Conservation (phyloP, 2,329 filamentous ascomycete genomes). For the Colletotrichum sp. region DNA sequence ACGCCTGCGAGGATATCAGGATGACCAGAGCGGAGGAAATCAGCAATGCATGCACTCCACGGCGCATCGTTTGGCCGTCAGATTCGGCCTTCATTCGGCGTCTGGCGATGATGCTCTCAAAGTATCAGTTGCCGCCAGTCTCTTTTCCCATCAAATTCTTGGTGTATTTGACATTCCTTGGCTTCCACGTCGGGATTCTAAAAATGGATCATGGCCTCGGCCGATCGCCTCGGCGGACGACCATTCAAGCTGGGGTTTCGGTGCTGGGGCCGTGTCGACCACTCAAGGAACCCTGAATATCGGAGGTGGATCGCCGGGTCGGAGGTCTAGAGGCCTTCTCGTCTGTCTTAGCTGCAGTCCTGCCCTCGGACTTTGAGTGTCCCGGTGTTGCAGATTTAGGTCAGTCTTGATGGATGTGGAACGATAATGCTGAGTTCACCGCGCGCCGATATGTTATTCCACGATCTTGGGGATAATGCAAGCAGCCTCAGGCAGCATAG, state of each 20-base stretch:
- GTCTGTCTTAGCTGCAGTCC: neutral
- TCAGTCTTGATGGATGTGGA: neutral
- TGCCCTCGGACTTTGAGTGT: neutral
- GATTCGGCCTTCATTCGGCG: neutral
- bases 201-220: neutral
- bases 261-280: neutral
- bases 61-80: neutral
- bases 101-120: slow-evolving; percentile 2
- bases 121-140: slow-evolving; percentile 9
- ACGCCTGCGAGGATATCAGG: neutral
- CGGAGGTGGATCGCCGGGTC: neutral
- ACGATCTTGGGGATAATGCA: neutral
- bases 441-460: neutral
- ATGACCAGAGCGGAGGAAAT: neutral
- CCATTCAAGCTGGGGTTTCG: neutral
- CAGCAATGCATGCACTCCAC: neutral
- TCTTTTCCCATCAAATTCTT: neutral
- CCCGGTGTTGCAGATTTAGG: neutral
- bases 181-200: neutral
- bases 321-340: neutral
- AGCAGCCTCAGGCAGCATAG: neutral
- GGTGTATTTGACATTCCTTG: neutral
- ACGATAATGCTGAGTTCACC: neutral
- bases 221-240: neutral
- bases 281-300: neutral